A percentile compares a stretch with the other conserved stretches of the same genome.
Evolutionary conservation across 768 basidiomycete genomes (phyloP).

Genomic region (Gymnopilus junonius): DNA sequence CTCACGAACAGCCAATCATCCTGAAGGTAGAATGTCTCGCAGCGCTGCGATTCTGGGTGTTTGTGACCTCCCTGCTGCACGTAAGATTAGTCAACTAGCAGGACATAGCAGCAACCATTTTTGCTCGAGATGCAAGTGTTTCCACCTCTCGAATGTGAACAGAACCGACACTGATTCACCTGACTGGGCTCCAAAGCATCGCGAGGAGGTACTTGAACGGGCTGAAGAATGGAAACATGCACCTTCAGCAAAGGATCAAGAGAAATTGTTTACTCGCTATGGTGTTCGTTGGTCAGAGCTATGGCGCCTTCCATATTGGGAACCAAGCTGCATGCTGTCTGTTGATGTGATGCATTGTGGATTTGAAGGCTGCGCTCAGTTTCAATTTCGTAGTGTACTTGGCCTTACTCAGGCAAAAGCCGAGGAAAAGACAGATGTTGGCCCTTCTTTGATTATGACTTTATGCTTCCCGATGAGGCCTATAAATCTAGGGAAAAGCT

Average conservation of each 20-base stretch:
- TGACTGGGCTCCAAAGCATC: not conserved
- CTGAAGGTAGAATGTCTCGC: not conserved
- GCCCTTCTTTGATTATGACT: not conserved
- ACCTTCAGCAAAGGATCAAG: not conserved
- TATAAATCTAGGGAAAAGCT: not conserved
- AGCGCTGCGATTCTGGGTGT: slow-evolving; percentile 4
- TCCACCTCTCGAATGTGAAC: not conserved
- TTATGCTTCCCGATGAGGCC: not conserved
- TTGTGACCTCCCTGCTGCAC: slow-evolving; percentile 16
- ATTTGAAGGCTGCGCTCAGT: slow-evolving; percentile 18
- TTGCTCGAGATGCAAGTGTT: not conserved
- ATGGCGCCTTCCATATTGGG: slow-evolving; percentile 20
- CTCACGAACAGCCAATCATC: slow-evolving; percentile 10
- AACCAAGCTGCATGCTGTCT: slow-evolving; percentile 19
- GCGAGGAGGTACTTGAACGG: not conserved
- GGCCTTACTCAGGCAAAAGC: slow-evolving; percentile 4
- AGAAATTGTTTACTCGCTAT: not conserved
- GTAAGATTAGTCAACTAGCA: slow-evolving; percentile 7
- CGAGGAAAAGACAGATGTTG: not conserved
- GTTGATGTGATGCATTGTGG: slow-evolving; percentile 19
- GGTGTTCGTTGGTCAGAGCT: slow-evolving; percentile 19
- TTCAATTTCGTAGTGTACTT: slow-evolving; percentile 26
- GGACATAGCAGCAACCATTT: slow-evolving; percentile 1
- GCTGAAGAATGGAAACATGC: slow-evolving; percentile 2
- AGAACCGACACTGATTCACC: not conserved